These are phyloP conservation scores for Trichoderma cornu-damae DNA, from an alignment of 2,329 filamentous ascomycete species.

Conservation along the genomic window DNA sequence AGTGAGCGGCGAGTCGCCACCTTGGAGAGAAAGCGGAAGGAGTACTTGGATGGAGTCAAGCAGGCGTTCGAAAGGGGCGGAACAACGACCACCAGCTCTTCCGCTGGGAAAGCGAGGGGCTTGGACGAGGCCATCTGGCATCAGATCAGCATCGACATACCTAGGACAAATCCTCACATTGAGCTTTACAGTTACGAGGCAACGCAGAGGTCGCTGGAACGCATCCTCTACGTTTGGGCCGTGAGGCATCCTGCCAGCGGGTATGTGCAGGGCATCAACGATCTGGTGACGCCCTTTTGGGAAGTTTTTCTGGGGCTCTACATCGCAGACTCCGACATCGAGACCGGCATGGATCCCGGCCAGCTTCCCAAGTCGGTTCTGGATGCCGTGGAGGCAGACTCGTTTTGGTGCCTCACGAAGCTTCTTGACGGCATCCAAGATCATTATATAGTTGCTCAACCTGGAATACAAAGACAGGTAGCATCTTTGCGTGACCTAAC, in stretches of 20 bases:
- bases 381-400: conserved; percentile 94
- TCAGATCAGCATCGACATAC: conserved; percentile 97
- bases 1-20: conserved; percentile 87
- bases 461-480: conserved; percentile 93
- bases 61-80: conserved; percentile 66
- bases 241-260: conserved; percentile 95
- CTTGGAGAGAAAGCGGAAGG: conserved; percentile 88
- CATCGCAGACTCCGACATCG: conserved; percentile 88
- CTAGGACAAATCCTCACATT: conserved; percentile 91
- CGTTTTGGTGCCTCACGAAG: conserved; percentile 98
- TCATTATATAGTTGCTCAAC: conserved; percentile 97
- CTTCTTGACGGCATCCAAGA: conserved; percentile 98
- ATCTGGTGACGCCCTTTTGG: conserved; percentile 95
- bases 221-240: conserved; percentile 95
- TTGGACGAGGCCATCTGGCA: conserved; percentile 98
- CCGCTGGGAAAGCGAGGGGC: conserved; percentile 53
- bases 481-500: conserved; percentile 83
- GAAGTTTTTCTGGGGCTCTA: conserved; percentile 94
- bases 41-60: conserved; percentile 88
- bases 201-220: conserved; percentile 87
- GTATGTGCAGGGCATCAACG: conserved; percentile 98
- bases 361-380: conserved; percentile 85
- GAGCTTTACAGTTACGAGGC: conserved; percentile 94
- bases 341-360: conserved; percentile 93
- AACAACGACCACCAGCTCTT: conserved; percentile 26